Evolutionary conservation across 768 basidiomycete species (phyloP), one percentile per base, ranked within the genome.

Genomic region (Lactarius psammicola): DNA sequence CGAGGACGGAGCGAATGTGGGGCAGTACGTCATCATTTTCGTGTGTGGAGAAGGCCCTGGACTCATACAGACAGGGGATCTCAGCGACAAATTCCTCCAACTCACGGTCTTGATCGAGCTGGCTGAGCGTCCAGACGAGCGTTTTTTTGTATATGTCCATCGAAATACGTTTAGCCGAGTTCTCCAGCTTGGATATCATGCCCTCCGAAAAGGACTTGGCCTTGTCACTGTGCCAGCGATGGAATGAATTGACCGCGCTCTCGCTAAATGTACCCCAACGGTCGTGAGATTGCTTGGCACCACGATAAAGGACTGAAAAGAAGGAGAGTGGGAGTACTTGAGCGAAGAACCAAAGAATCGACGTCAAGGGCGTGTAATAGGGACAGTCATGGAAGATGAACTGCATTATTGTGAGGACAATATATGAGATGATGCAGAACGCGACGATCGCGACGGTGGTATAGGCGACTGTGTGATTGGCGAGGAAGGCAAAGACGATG

Each of bases 401-500:
- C 9, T 54, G 62, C 38, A 42, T 55, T 34, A 62, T 18, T 13
- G 36, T 36, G 26, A 53, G 28, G 4, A 26, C 8, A 17, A 44
- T 3, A 33, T 56, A 62, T 15, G 30, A 4, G 9, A 55, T 36
- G 31, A 31, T 11, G 26, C 15, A 36, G 28, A 30, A 2, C 6
- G 10, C 36, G 18, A 62, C 30, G 6, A 36, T 30, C 8, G 30
- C 28, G 36, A 62, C 23, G 31, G 55, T 34, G n/a, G 18, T 15
- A 30, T 42, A n/a, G 10, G 62, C 46, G 7, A 62, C 30, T 1
- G 18, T 42, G 54, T 54, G 42, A 49, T 62, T 54, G 55, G 55
- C 40, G 20, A 28, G 18, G 62, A 44, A 56, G 7, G 55, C 30
- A 7, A 62, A 62, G 53, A 38, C 51, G 38, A 62, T 11, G 20